A percentile compares a stretch with the other conserved stretches of the same genome.
Conservation (phyloP, 805 yeast genomes). For the Alloascoidea hylecoeti region DNA sequence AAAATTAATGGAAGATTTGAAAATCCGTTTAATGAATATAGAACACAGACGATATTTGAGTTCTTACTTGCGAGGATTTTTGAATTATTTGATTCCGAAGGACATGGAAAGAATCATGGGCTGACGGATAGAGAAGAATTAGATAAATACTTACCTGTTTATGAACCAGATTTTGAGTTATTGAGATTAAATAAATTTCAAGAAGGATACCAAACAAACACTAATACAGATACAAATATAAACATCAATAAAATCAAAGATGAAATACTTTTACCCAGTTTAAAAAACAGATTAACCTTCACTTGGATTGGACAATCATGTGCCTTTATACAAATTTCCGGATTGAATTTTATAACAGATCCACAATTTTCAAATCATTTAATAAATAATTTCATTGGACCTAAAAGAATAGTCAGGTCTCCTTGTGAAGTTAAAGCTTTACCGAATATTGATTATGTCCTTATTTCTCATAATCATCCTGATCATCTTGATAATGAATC, state of each 20-base stretch:
- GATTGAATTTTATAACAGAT: conserved; percentile 71
- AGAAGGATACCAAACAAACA: conserved; percentile 8
- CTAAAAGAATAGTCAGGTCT: conserved; percentile 67
- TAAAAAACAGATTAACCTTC: conserved; percentile 37
- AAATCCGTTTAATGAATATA: conserved; percentile 82
- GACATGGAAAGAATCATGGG: conserved; percentile 46
- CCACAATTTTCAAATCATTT: conserved; percentile 51
- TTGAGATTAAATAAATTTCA: conserved; percentile 17
- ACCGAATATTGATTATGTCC: conserved; percentile 53
- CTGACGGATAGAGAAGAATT: conserved; percentile 30
- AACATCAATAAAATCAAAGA: conserved; percentile 7
- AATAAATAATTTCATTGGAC: conserved; percentile 55
- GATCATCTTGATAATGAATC: conserved; percentile 74
- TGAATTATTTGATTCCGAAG: conserved; percentile 49
- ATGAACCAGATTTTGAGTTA: conserved; percentile 38
- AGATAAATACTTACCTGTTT: conserved; percentile 41
- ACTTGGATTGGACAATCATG: conserved; percentile 96
- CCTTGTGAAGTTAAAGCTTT: conserved; percentile 55
- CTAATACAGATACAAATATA: conserved; percentile 4
- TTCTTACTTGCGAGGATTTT: conserved; percentile 59
- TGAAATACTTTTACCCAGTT: conserved; percentile 15
- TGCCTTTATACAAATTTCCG: conserved; percentile 54
- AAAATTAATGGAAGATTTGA: conserved; percentile 68
- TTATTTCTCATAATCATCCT: conserved; percentile 92
- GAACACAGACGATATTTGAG: conserved; percentile 83